A percentile compares a stretch with the other conserved stretches of the same genome.
Evolutionary conservation across 345 rosid species (phyloP).

Genomic region (Hypericum perforatum): DNA sequence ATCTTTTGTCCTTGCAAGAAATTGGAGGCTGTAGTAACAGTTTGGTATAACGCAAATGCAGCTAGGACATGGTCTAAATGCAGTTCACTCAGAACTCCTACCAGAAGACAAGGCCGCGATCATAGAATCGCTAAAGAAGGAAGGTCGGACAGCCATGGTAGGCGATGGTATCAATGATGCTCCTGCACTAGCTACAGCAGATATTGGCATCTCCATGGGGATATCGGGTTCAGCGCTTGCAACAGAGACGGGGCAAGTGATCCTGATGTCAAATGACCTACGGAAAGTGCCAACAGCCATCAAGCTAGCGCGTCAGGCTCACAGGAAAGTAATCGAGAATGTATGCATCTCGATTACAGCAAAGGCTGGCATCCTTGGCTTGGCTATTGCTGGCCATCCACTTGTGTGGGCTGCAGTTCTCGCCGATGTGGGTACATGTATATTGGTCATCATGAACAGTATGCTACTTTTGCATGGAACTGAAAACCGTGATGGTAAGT

Average conservation of each 20-base stretch:
- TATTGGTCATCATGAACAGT: constrained; percentile 30
- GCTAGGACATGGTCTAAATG: constrained; percentile 51
- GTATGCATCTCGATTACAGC: constrained; percentile 19
- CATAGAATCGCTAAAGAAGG: constrained; percentile 36
- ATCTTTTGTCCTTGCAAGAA: too few relatives aligned
- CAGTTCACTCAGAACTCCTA: constrained; percentile 59
- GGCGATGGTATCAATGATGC: constrained; percentile 95
- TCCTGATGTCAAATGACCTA: constrained; percentile 80
- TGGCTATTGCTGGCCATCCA: too few relatives aligned
- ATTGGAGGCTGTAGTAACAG: background rate
- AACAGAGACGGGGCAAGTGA: constrained; percentile 64
- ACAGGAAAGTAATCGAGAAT: constrained; percentile 61
- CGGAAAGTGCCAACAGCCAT: constrained; percentile 62
- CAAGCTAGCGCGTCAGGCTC: constrained; percentile 43
- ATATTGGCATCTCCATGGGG: constrained; percentile 91
- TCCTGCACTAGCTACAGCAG: constrained; percentile 84
- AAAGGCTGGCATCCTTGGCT: too few relatives aligned
- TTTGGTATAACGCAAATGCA: constrained; percentile 14
- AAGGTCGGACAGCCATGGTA: constrained; percentile 65
- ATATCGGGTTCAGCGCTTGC: constrained; percentile 85
- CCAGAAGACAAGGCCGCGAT: constrained; percentile 66
- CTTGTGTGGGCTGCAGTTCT: too few relatives aligned
- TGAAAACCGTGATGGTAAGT: constrained; percentile 15
- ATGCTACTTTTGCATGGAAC: constrained; percentile 32
- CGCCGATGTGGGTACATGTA: too few relatives aligned